These are phyloP conservation scores for Daphne laureola DNA, from an alignment of 441 rosid species.

Conservation along the genomic window DNA sequence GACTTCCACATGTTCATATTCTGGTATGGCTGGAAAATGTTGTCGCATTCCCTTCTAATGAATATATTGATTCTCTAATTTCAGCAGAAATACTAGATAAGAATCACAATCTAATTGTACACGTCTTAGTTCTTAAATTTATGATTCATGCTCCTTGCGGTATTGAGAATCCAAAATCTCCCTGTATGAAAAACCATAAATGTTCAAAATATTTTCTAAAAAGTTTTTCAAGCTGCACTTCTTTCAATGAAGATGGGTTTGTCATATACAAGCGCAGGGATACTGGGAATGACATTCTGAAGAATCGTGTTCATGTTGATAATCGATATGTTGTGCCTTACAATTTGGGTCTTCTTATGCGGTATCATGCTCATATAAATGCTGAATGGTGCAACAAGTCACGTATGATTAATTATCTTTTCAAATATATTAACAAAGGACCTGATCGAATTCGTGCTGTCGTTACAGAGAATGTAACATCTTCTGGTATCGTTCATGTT, in stretches of 20 bases:
- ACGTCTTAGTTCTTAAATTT: not conserved
- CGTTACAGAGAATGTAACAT: not conserved
- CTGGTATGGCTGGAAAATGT: slow-evolving; percentile 2
- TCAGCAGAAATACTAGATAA: not conserved
- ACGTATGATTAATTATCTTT: not conserved
- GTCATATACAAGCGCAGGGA: not conserved
- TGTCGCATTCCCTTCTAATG: not conserved
- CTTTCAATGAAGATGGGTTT: not conserved
- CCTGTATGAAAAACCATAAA: not conserved
- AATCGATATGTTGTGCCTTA: slow-evolving; percentile 11
- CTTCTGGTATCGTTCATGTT: no score
- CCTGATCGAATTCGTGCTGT: not conserved
- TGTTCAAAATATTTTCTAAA: slow-evolving; percentile 7
- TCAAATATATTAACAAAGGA: not conserved
- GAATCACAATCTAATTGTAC: not conserved
- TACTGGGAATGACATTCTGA: slow-evolving; percentile 1
- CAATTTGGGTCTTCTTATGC: not conserved
- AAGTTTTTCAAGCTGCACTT: not conserved
- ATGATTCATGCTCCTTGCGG: slow-evolving; percentile 19
- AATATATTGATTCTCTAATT: slow-evolving; percentile 1
- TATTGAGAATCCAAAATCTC: not conserved
- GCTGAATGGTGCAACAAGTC: not conserved
- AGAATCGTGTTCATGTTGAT: not conserved
- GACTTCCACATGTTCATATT: slow-evolving; percentile 8
- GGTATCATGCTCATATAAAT: slow-evolving; percentile 13